These are phyloP conservation scores for Jimgerdemannia flammicorona DNA, from an alignment of 192 early-diverging fungal species.

Conservation along the genomic window DNA sequence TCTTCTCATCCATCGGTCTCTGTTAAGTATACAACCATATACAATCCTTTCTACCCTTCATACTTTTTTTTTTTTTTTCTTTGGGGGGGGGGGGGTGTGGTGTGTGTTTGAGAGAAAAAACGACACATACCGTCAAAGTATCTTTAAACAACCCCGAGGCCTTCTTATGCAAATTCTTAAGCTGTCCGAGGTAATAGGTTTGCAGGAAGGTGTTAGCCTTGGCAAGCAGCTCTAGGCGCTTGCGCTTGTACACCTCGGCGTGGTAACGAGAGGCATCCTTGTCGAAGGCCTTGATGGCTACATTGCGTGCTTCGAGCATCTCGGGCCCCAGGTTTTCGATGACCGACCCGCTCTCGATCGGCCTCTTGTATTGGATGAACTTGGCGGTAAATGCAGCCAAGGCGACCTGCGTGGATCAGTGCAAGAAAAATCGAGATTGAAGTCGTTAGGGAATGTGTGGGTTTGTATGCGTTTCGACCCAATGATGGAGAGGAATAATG, in stretches of 20 bases:
- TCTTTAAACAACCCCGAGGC: constrained; percentile 65
- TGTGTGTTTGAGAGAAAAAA: not conserved
- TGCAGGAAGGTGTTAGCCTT: constrained; percentile 76
- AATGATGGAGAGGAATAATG: not conserved
- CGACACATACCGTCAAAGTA: constrained; percentile 32
- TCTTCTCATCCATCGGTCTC: no score
- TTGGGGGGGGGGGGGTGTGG: not conserved
- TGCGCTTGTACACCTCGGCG: constrained; percentile 80
- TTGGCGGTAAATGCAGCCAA: constrained; percentile 67
- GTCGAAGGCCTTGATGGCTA: constrained; percentile 75
- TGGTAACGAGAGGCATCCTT: constrained; percentile 89
- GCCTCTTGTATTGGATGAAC: constrained; percentile 59
- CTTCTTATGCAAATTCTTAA: constrained; percentile 81
- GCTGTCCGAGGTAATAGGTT: constrained; percentile 78
- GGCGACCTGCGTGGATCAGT: constrained; percentile 33
- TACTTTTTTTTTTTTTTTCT: constrained; percentile 8
- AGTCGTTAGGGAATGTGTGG: not conserved
- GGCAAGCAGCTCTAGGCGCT: constrained; percentile 76
- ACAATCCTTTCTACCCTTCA: no score
- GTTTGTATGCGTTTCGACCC: not conserved
- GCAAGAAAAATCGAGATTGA: not conserved
- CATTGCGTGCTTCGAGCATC: constrained; percentile 49
- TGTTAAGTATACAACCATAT: no score
- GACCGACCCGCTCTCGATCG: constrained; percentile 76
- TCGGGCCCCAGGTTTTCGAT: constrained; percentile 70